phyloP scores from a whole-genome alignment of 306 rosid genomes.

The Ceratonia siliqua region DNA sequence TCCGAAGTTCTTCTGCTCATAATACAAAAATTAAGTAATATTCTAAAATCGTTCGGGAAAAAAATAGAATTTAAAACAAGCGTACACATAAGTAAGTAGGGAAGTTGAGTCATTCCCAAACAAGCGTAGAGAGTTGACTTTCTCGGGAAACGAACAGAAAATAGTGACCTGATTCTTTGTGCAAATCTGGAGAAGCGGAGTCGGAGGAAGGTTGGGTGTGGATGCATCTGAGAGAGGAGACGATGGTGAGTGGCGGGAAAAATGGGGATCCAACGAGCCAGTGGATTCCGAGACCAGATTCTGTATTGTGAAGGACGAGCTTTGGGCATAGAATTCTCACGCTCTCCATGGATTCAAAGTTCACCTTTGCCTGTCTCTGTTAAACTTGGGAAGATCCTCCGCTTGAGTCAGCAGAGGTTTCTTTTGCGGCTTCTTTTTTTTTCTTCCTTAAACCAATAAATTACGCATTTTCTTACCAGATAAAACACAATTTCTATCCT shows the following conservation, averaged over 20 bases:
- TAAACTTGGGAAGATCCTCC: neutral
- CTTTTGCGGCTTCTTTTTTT: neutral
- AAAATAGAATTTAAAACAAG: neutral
- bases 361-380: too few relatives aligned
- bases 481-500: too few relatives aligned
- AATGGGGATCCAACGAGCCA: constrained; percentile 94
- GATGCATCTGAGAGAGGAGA: constrained; percentile 69
- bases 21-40: constrained; percentile 5
- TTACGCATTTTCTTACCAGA: too few relatives aligned
- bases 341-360: constrained; percentile 38
- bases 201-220: constrained; percentile 38
- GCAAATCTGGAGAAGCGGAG: constrained; percentile 53
- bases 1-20: constrained; percentile 67
- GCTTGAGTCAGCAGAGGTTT: neutral
- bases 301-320: constrained; percentile 43
- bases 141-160: neutral
- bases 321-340: constrained; percentile 59
- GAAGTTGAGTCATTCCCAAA: neutral
- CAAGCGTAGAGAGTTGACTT: neutral
- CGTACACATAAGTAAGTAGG: neutral
- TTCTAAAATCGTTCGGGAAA: neutral
- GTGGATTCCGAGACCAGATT: constrained; percentile 52
- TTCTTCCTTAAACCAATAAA: neutral
- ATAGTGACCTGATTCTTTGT: constrained; percentile 64
- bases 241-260: constrained; percentile 68